Evolutionary conservation across 352 stramenopile genomes (phyloP).

Genomic region (Blastocystis hominis): DNA sequence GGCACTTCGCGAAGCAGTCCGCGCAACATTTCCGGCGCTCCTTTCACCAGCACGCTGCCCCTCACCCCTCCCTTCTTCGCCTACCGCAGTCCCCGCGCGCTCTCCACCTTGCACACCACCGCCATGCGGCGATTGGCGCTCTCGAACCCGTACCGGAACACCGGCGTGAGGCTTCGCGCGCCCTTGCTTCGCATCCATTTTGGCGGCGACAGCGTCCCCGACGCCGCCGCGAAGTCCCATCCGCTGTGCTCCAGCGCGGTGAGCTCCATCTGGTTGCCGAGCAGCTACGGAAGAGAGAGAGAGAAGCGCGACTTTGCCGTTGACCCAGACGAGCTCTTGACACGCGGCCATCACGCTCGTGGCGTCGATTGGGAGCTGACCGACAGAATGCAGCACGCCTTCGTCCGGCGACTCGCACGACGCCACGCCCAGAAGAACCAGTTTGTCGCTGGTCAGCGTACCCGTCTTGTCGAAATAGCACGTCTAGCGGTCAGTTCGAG

Average conservation of each 20-base stretch:
- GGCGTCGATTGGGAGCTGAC: background rate
- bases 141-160: constrained; percentile 54
- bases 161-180: constrained; percentile 35
- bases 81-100: background rate
- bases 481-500: constrained; percentile 66
- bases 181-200: constrained; percentile 71
- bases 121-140: constrained; percentile 43
- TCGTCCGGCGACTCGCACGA: background rate
- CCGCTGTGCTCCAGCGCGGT: constrained; percentile 88
- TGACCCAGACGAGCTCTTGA: constrained; percentile 91
- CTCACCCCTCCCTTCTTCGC: background rate
- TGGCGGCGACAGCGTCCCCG: constrained; percentile 48
- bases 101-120: constrained; percentile 25
- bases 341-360: constrained; percentile 70
- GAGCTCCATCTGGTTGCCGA: constrained; percentile 94
- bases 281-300: constrained; percentile 62
- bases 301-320: constrained; percentile 69
- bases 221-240: constrained; percentile 66
- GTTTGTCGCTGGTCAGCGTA: constrained; percentile 89
- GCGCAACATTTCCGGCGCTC: constrained; percentile 84
- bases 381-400: background rate
- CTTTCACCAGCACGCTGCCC: constrained; percentile 85
- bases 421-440: constrained; percentile 79
- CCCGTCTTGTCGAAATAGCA: constrained; percentile 97
- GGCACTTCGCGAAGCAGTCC: constrained; percentile 76